Evolutionary conservation across 2,329 filamentous ascomycete species (phyloP).

Genomic region (Beauveria sp.): DNA sequence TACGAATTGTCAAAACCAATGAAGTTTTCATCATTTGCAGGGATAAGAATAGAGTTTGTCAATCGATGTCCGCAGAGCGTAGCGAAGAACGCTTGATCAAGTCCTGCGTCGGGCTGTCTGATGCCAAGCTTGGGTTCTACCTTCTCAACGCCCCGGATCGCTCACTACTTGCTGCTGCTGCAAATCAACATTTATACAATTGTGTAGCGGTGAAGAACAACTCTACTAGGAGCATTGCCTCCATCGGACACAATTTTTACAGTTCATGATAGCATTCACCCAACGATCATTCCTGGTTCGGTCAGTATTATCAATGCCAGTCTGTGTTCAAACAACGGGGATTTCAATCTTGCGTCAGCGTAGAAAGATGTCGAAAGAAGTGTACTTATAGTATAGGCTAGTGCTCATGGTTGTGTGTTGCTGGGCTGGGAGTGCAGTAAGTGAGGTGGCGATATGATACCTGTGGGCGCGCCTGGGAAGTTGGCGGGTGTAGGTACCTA

Average conservation of each 20-base stretch:
- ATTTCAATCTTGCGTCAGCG: no score
- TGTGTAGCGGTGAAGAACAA: neutral
- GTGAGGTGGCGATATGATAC: neutral
- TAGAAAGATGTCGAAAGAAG: neutral
- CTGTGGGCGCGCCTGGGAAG: neutral
- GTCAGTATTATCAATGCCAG: no score
- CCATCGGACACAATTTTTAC: no score
- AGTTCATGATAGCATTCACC: no score
- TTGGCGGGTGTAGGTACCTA: neutral
- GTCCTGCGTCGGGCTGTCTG: neutral
- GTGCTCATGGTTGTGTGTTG: neutral
- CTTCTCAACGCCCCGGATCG: neutral
- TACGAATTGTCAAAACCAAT: neutral
- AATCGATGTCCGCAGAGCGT: no score
- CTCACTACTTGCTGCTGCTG: neutral
- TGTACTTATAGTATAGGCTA: no score
- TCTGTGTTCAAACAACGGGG: no score
- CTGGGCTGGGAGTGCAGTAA: neutral
- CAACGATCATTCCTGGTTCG: no score
- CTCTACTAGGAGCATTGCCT: neutral
- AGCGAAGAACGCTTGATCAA: neutral
- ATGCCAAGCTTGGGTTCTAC: neutral
- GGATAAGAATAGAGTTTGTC: neutral
- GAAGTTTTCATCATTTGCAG: neutral
- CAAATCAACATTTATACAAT: neutral